These are phyloP conservation scores for Trametes sp. DNA, from an alignment of 1,284 basidiomycete species.

Conservation along the genomic window DNA sequence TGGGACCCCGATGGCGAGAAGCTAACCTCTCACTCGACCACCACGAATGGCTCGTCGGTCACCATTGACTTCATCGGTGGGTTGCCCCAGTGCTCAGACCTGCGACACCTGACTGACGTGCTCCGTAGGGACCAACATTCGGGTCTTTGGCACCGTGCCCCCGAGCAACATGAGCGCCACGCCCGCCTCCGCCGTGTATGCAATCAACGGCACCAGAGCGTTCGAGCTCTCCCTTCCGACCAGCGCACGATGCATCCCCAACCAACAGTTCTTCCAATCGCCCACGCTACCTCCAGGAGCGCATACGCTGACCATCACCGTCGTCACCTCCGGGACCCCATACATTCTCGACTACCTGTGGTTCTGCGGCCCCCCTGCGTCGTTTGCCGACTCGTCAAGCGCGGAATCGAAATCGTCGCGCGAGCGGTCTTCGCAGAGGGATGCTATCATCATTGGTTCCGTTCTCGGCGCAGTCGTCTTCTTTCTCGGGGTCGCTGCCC, in stretches of 20 bases:
- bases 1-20: background rate
- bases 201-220: constrained; percentile 44
- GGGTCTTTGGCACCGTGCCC: constrained; percentile 52
- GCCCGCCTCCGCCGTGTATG: constrained; percentile 38
- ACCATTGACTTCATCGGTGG: constrained; percentile 6
- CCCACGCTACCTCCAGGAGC: constrained; percentile 37
- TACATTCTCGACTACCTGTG: constrained; percentile 46
- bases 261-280: constrained; percentile 53
- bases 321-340: constrained; percentile 43
- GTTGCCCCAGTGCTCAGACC: background rate
- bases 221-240: constrained; percentile 46
- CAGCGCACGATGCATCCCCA: constrained; percentile 42
- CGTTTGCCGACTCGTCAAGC: background rate
- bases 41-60: constrained; percentile 5
- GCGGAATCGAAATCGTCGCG: background rate
- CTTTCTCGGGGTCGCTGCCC: constrained; percentile 22
- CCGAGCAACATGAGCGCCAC: constrained; percentile 40
- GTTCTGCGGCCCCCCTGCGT: constrained; percentile 45
- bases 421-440: constrained; percentile 19
- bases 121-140: constrained; percentile 48
- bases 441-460: constrained; percentile 27
- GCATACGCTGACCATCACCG: constrained; percentile 49
- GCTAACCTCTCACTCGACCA: constrained; percentile 5
- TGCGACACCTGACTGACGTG: background rate
- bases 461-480: constrained; percentile 28